A percentile compares a stretch with the other conserved stretches of the same genome.
phyloP scores from a whole-genome alignment of 306 rosid species.

The Datisca glomerata region DNA sequence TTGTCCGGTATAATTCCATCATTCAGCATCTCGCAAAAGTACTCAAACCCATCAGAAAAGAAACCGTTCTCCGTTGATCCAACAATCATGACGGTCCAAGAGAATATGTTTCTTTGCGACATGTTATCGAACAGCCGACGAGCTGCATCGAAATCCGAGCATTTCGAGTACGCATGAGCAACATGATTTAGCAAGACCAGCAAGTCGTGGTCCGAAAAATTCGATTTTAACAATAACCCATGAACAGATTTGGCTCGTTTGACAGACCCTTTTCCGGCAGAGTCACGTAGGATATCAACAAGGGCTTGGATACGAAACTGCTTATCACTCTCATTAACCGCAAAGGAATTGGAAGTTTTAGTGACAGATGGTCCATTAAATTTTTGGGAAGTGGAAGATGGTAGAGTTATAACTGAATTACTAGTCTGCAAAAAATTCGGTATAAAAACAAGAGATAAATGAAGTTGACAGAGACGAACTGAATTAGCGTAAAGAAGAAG shows the following conservation, averaged over 20 bases:
- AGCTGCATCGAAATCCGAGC: conserved; percentile 30
- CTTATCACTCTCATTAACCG: conserved; percentile 13
- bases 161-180: conserved; percentile 39
- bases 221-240: conserved; percentile 40
- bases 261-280: conserved; percentile 20
- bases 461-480: conserved; percentile 1
- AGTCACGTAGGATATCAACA: conserved; percentile 41
- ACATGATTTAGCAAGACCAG: conserved; percentile 47
- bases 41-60: conserved; percentile 31
- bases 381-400: conserved; percentile 11
- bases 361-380: conserved; percentile 11
- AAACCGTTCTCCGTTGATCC: conserved; percentile 37
- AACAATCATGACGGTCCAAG: conserved; percentile 61
- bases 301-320: conserved; percentile 25
- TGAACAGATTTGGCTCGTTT: conserved; percentile 34
- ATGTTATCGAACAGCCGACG: conserved; percentile 48
- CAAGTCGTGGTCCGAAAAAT: conserved; percentile 24
- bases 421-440: conserved; percentile 10
- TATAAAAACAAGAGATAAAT: neutral
- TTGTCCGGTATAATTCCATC: conserved; percentile 41
- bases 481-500: conserved; percentile 1
- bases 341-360: conserved; percentile 10
- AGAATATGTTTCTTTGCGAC: conserved; percentile 45
- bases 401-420: conserved; percentile 13
- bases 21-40: conserved; percentile 46